These are phyloP conservation scores for Aleurites moluccanus DNA, from an alignment of 441 rosid species.

Conservation along the genomic window DNA sequence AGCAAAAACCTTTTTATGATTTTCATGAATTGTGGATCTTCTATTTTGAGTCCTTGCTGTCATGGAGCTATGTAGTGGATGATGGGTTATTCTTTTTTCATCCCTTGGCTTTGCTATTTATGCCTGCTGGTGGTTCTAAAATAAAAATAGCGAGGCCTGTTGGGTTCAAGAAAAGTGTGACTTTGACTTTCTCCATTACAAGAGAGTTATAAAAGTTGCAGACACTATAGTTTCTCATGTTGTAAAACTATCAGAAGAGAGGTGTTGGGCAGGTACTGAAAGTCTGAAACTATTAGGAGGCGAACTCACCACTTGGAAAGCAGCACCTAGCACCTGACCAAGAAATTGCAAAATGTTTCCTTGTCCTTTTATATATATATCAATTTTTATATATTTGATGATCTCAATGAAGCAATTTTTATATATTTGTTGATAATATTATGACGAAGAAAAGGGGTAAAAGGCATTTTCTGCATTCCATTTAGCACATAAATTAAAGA, in stretches of 20 bases:
- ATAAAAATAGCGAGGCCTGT: too few species aligned
- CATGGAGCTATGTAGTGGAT: not conserved
- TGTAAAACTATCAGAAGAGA: not conserved
- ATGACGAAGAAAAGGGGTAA: too few species aligned
- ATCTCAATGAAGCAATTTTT: too few species aligned
- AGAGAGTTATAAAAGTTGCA: not conserved
- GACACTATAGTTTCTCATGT: not conserved
- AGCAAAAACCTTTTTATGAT: constrained; percentile 18
- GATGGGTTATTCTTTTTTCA: not conserved
- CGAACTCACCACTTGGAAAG: not conserved
- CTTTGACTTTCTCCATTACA: not conserved
- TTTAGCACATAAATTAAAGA: too few species aligned
- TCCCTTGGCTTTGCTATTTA: too few species aligned
- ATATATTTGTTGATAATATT: too few species aligned
- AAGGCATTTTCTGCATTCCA: too few species aligned
- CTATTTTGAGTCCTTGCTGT: not conserved
- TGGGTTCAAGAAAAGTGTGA: too few species aligned
- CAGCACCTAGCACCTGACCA: not conserved
- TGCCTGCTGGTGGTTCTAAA: too few species aligned
- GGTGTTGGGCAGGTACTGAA: not conserved
- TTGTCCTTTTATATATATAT: too few species aligned
- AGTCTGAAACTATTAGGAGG: not conserved
- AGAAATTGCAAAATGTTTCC: too few species aligned
- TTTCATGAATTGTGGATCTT: not conserved
- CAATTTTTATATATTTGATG: too few species aligned